Conservation (phyloP, 202 grass and related monocot species). For the Bolboschoenoplectus hybrid region DNA sequence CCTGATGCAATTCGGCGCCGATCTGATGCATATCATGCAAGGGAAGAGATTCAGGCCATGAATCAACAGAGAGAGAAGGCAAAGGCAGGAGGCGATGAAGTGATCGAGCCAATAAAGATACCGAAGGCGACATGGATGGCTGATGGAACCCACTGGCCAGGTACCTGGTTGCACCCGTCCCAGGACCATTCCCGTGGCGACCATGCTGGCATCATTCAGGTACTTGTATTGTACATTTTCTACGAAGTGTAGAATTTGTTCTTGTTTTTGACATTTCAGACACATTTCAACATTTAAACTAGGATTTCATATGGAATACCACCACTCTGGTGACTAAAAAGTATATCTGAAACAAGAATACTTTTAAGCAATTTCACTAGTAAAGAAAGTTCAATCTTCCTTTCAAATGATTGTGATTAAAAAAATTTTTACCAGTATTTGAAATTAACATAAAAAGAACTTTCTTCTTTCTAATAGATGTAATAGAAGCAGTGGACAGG, state of each 20-base stretch:
- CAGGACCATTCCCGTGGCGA: conserved; percentile 75
- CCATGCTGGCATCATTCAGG: conserved; percentile 96
- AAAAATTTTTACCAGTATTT: not conserved
- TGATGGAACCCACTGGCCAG: conserved; percentile 94
- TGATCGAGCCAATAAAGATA: conserved; percentile 84
- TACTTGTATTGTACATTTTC: conserved; percentile 29
- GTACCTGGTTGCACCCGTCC: conserved; percentile 79
- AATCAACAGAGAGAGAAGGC: conserved; percentile 78
- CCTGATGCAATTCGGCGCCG: conserved; percentile 89
- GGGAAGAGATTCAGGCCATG: conserved; percentile 97
- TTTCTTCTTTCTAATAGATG: not conserved
- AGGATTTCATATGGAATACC: not conserved
- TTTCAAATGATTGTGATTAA: not conserved
- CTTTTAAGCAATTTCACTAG: not conserved
- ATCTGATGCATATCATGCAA: conserved; percentile 90
- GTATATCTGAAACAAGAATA: not conserved
- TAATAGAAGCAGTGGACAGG: not conserved
- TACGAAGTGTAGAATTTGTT: not conserved
- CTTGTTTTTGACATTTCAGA: not conserved
- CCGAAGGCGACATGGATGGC: conserved; percentile 99
- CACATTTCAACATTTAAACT: conserved; percentile 9
- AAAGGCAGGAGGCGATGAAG: conserved; percentile 73
- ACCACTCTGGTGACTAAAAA: not conserved
- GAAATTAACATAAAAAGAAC: not conserved
- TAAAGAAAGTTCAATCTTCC: not conserved